Percentiles rank a stretch among this genome's conserved stretches.
Evolutionary conservation across 2,329 filamentous ascomycete species (phyloP).

Genomic region (Capronia coronata): DNA sequence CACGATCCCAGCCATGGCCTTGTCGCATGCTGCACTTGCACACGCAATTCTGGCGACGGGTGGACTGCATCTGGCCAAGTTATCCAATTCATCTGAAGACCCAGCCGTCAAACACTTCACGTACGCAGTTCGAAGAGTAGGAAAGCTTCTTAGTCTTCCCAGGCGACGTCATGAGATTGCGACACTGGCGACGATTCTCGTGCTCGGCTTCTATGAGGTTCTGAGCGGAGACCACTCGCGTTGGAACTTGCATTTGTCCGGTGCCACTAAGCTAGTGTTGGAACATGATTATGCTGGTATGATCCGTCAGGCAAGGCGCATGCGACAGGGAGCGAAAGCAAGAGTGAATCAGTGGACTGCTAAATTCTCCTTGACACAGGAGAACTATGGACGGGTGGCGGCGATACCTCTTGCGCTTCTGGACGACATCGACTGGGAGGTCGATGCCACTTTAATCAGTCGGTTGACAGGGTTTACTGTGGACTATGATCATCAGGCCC

Average conservation of each 20-base stretch:
- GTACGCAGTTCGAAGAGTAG: slow-evolving; percentile 70
- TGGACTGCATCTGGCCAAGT: slow-evolving; percentile 78
- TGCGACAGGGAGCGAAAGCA: slow-evolving; percentile 49
- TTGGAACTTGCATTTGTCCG: slow-evolving; percentile 88
- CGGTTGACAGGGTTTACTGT: slow-evolving; percentile 52
- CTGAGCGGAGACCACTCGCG: slow-evolving; percentile 91
- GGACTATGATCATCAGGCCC: slow-evolving; percentile 51
- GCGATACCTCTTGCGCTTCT: slow-evolving; percentile 39
- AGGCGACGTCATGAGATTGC: slow-evolving; percentile 65
- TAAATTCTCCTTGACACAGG: slow-evolving; percentile 29
- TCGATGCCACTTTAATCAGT: slow-evolving; percentile 54
- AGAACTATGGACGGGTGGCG: slow-evolving; percentile 29
- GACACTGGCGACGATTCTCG: slow-evolving; percentile 78
- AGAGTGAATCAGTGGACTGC: slow-evolving; percentile 31
- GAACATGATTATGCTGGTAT: slow-evolving; percentile 74
- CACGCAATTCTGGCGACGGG: slow-evolving; percentile 85
- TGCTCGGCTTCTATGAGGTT: slow-evolving; percentile 88
- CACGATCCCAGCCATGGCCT: slow-evolving; percentile 73
- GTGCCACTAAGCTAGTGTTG: slow-evolving; percentile 65
- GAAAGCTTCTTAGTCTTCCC: slow-evolving; percentile 64
- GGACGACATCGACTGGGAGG: slow-evolving; percentile 40
- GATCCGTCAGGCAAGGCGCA: slow-evolving; percentile 61
- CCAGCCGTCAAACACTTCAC: slow-evolving; percentile 90
- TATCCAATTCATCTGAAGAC: slow-evolving; percentile 66
- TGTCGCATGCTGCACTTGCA: slow-evolving; percentile 77